A percentile compares a stretch with the other conserved stretches of the same genome.
These are phyloP conservation scores for Fusarium humuli DNA, from an alignment of 2,329 filamentous ascomycete genomes.

Conservation along the genomic window DNA sequence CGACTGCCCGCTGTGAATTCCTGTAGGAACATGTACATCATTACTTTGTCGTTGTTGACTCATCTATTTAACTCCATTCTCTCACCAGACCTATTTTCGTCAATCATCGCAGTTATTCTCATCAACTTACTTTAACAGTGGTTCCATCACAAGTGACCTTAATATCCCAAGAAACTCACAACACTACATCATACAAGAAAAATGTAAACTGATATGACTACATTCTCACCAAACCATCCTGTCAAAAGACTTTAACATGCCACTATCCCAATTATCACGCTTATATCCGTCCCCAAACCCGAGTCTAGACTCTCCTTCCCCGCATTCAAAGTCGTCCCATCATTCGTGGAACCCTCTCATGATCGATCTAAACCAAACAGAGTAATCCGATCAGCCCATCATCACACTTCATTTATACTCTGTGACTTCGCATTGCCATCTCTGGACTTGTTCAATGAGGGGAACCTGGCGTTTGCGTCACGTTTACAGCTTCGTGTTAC, in stretches of 20 bases:
- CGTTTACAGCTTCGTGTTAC: not conserved
- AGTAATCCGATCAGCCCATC: slow-evolving; percentile 20
- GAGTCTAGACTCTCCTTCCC: slow-evolving; percentile 1
- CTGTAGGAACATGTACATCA: not conserved
- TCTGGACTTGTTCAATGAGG: slow-evolving; percentile 11
- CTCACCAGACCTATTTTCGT: not conserved
- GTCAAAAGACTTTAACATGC: not conserved
- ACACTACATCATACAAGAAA: too few species aligned
- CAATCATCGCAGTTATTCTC: fast-evolving
- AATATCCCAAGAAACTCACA: fast-evolving
- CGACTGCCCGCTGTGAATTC: not conserved
- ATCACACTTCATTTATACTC: slow-evolving; percentile 4
- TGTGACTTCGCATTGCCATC: slow-evolving; percentile 27
- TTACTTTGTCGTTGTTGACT: not conserved
- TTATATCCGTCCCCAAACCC: not conserved
- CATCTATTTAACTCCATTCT: fast-evolving
- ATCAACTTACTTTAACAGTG: too few species aligned
- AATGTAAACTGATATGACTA: not conserved
- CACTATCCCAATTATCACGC: not conserved
- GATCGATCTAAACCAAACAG: slow-evolving; percentile 4
- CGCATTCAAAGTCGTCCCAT: not conserved
- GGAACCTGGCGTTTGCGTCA: slow-evolving; percentile 14
- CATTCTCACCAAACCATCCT: not conserved
- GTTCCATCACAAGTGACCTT: too few species aligned
- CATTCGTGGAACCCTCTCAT: slow-evolving; percentile 14